Percentiles rank a stretch among this genome's conserved stretches.
These are phyloP conservation scores for Elongisporangium prolatum DNA, from an alignment of 352 stramenopile species.

Conservation along the genomic window DNA sequence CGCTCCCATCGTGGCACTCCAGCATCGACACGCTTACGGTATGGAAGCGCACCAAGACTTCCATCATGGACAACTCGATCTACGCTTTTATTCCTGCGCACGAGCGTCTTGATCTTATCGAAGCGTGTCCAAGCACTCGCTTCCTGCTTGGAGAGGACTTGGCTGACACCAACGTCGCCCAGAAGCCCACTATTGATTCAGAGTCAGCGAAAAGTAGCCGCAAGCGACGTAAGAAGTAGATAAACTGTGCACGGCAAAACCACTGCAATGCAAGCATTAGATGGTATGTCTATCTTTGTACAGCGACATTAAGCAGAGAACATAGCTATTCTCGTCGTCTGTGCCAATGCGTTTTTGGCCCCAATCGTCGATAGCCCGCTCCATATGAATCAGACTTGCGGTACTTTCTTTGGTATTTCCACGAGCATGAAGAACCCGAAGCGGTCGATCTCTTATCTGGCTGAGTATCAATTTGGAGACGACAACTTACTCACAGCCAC, in stretches of 20 bases:
- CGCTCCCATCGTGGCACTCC: constrained; percentile 91
- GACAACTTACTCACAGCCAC: constrained; percentile 56
- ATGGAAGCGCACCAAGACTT: constrained; percentile 92
- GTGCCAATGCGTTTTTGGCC: too few relatives aligned
- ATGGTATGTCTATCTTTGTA: too few relatives aligned
- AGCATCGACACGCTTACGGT: constrained; percentile 91
- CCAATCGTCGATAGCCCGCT: too few relatives aligned
- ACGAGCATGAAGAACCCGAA: constrained; percentile 49
- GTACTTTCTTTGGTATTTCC: too few relatives aligned
- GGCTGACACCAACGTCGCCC: too few relatives aligned
- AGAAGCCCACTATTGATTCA: constrained; percentile 2
- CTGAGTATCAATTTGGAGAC: constrained; percentile 63
- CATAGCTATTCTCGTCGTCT: too few relatives aligned
- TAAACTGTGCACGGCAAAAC: constrained; percentile 3
- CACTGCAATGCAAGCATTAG: too few relatives aligned
- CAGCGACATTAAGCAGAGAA: too few relatives aligned
- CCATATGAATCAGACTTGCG: too few relatives aligned
- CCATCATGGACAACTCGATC: constrained; percentile 74
- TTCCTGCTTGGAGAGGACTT: constrained; percentile 37
- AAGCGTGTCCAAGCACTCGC: constrained; percentile 53
- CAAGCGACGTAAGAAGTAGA: constrained; percentile 4
- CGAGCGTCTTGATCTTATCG: constrained; percentile 67
- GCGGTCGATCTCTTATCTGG: constrained; percentile 41
- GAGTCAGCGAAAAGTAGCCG: not conserved
- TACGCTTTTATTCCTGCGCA: constrained; percentile 77